Evolutionary conservation across 108 stramenopile species (phyloP).

Genomic region (Stephanodiscus triporus): DNA sequence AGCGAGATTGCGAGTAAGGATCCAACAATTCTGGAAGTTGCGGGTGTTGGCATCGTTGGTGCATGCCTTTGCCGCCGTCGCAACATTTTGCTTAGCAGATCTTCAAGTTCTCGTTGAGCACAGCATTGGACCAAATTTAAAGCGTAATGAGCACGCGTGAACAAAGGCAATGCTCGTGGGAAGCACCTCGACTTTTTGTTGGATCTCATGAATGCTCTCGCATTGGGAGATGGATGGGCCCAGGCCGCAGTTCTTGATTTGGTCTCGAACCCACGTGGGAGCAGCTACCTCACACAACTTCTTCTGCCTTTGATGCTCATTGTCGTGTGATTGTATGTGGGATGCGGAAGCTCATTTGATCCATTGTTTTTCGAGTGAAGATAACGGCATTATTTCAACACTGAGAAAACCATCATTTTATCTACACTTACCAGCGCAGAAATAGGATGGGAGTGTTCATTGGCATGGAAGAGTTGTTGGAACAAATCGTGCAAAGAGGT

Average conservation of each 20-base stretch:
- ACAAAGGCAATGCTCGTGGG: neutral
- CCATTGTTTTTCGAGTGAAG: slow-evolving; percentile 26
- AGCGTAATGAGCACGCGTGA: slow-evolving; percentile 9
- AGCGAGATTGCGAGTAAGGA: slow-evolving; percentile 2
- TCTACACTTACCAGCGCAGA: slow-evolving; percentile 45
- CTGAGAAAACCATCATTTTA: slow-evolving; percentile 5
- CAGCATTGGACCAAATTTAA: slow-evolving; percentile 33
- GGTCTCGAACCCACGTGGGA: slow-evolving; percentile 24
- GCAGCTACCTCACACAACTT: slow-evolving; percentile 11
- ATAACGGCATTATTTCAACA: slow-evolving; percentile 27
- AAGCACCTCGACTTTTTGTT: neutral
- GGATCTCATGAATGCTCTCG: neutral
- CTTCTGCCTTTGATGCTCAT: slow-evolving; percentile 29
- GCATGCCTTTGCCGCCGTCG: slow-evolving; percentile 36
- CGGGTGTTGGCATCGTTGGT: slow-evolving; percentile 42
- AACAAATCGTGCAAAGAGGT: slow-evolving; percentile 28
- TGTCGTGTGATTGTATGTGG: slow-evolving; percentile 49
- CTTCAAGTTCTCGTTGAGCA: slow-evolving; percentile 31
- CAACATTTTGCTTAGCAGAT: slow-evolving; percentile 44
- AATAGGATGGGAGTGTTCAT: slow-evolving; percentile 45
- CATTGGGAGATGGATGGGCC: slow-evolving; percentile 33
- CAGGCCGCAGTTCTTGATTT: slow-evolving; percentile 29
- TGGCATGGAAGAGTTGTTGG: slow-evolving; percentile 33
- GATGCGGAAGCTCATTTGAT: slow-evolving; percentile 38
- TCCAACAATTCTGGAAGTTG: slow-evolving; percentile 28